Percentiles rank a stretch among this genome's conserved stretches.
phyloP scores from a whole-genome alignment of 441 rosid species.

The Sinapis alba region DNA sequence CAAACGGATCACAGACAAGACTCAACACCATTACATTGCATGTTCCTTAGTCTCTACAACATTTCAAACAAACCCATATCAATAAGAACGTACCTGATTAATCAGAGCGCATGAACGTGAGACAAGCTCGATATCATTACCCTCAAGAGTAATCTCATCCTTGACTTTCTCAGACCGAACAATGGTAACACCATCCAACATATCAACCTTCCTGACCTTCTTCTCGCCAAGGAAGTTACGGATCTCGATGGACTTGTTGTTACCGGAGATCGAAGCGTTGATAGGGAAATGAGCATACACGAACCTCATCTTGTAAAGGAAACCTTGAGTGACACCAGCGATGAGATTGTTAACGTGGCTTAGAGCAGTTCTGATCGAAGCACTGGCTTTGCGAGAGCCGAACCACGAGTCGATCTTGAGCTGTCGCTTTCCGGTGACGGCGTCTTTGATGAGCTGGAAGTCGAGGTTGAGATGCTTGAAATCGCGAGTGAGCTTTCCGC shows the following conservation, averaged over 20 bases:
- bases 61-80: neutral
- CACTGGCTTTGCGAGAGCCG: conserved; percentile 70
- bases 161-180: conserved; percentile 83
- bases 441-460: conserved; percentile 69
- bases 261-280: conserved; percentile 60
- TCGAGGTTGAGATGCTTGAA: conserved; percentile 90
- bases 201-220: conserved; percentile 83
- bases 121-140: conserved; percentile 77
- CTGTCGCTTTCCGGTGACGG: conserved; percentile 57
- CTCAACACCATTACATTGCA: neutral
- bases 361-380: conserved; percentile 73
- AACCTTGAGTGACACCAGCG: conserved; percentile 74
- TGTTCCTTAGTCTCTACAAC: neutral
- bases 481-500: conserved; percentile 74
- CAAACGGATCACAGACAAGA: neutral
- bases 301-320: conserved; percentile 79
- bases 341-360: conserved; percentile 70
- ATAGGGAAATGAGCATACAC: conserved; percentile 86
- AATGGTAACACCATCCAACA: conserved; percentile 79
- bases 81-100: conserved; percentile 58
- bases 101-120: conserved; percentile 83
- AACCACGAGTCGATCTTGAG: conserved; percentile 85
- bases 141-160: conserved; percentile 73
- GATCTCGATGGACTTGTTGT: conserved; percentile 65
- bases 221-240: conserved; percentile 85